Conservation (phyloP, 2,329 filamentous ascomycete genomes). For the Talaromyces funiculosus region DNA sequence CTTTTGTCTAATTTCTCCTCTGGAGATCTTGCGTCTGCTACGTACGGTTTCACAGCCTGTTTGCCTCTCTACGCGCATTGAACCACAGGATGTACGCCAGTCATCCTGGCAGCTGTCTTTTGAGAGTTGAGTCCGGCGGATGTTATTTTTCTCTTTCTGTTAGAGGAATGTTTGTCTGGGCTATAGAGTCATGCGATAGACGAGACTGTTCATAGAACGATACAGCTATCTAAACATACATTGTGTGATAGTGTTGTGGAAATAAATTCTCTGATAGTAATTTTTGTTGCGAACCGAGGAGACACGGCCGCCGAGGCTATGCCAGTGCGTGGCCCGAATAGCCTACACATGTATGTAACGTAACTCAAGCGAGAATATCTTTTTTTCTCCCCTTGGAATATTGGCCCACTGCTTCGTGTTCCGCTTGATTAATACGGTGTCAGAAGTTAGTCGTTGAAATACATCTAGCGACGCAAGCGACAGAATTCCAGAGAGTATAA, state of each 20-base stretch:
- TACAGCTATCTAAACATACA: background rate
- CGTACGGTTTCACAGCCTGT: background rate
- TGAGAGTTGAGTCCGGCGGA: constrained; percentile 4
- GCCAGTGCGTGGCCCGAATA: background rate
- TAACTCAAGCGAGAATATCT: too few species aligned
- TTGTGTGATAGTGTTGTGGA: background rate
- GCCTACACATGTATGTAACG: too few species aligned
- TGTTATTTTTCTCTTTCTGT: background rate
- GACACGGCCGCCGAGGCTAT: background rate
- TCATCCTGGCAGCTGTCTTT: constrained; percentile 6
- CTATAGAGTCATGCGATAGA: constrained; percentile 13
- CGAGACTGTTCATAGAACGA: constrained; percentile 6
- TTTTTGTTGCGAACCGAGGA: background rate
- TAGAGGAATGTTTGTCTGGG: background rate
- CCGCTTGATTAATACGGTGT: background rate
- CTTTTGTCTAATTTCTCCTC: background rate
- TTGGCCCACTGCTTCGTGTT: background rate
- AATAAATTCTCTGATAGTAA: background rate
- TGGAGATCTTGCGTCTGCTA: background rate
- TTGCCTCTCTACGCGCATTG: constrained; percentile 4
- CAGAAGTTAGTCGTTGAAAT: too few species aligned
- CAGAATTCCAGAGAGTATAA: background rate
- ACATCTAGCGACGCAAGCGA: too few species aligned
- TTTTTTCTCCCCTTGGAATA: too few species aligned
- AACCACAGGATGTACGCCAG: constrained; percentile 2